Conservation (phyloP, 345 rosid genomes). For the Lepidium sativum region DNA sequence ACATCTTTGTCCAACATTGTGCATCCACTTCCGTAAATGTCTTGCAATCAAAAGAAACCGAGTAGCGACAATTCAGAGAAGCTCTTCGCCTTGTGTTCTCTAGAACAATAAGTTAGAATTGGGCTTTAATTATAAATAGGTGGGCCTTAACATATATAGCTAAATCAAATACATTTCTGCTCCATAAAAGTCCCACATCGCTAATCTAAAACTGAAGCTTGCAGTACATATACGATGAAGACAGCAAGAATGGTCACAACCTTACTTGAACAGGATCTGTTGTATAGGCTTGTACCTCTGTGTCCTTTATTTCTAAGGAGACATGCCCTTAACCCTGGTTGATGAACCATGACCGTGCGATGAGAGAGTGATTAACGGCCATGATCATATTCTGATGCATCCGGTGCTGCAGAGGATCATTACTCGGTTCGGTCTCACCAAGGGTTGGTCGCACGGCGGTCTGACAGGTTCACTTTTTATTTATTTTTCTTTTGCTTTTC, state of each 20-base stretch:
- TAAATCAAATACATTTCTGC: too few species aligned
- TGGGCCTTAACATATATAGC: too few species aligned
- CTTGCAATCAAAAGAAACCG: too few species aligned
- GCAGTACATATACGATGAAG: neutral
- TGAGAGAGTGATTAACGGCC: constrained; percentile 13
- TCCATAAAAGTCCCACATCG: neutral
- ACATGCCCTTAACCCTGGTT: neutral
- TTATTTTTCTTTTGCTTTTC: neutral
- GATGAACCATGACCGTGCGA: neutral
- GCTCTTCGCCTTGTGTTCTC: too few species aligned
- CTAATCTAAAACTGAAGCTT: accelerated
- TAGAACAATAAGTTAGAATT: too few species aligned
- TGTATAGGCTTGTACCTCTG: constrained; percentile 16
- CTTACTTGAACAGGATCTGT: constrained; percentile 15
- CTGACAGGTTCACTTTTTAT: constrained; percentile 11
- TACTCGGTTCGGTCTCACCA: neutral
- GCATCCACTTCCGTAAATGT: neutral
- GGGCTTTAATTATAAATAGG: too few species aligned
- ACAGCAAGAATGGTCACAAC: neutral
- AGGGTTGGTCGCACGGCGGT: constrained; percentile 6
- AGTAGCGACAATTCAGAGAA: too few species aligned
- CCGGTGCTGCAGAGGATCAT: constrained; percentile 12
- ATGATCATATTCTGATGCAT: neutral
- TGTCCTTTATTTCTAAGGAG: constrained; percentile 3
- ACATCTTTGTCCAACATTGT: neutral